Base-by-base conservation (phyloP, 257 asterid species). In the Henckelia pumila region DNA sequence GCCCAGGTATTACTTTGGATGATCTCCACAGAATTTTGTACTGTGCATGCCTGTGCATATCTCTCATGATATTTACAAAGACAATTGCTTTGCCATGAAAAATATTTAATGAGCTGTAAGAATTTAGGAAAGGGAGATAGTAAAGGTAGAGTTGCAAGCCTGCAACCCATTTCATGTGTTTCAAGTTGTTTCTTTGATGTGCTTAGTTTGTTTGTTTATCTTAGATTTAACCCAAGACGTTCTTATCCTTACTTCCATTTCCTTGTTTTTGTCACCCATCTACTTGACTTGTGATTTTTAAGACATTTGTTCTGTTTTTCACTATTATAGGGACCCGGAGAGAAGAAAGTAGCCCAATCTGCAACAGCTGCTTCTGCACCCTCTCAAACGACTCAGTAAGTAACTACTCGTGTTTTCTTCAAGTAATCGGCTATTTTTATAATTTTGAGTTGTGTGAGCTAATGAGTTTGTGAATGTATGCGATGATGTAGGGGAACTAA, bases 361-460 rank as follows among this genome's bases (percentile, higher is more conserved):
- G 56, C 75, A 19, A 70, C 79, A 3, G 78, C 79, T 37, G 70
- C 79, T 9, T 68, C 84, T 55, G 76, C 66, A 19, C 75, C 95
- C 29, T 11, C 89, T 33, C 90, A 91, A 71, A 77, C 78, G 71
- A 76, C 91, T 22, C 87, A 78, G 96, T 87, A 72, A 85, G 98
- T 84, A 14, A 1, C 29, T 7, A 1, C 2, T 7, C 1, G 35
- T 1, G 7, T 14, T 8, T 3, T n/a, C n/a, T n/a, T n/a, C 2
- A 0, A 7, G 0, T 8, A 35, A 8, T 35, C 14, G 0, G 4
- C 44, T 8, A 35, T 35, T 8, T 35, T 1, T 61, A 0, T n/a
- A 7, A 0, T 30, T 16, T 3, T 29, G 30, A 2, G 0, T 1
- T 56, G 16, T 8, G 22, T 9, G 13, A 26, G 17, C 44, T 33